Conservation (phyloP, 2,329 filamentous ascomycete genomes). For the Pseudocercospora cruenta region DNA sequence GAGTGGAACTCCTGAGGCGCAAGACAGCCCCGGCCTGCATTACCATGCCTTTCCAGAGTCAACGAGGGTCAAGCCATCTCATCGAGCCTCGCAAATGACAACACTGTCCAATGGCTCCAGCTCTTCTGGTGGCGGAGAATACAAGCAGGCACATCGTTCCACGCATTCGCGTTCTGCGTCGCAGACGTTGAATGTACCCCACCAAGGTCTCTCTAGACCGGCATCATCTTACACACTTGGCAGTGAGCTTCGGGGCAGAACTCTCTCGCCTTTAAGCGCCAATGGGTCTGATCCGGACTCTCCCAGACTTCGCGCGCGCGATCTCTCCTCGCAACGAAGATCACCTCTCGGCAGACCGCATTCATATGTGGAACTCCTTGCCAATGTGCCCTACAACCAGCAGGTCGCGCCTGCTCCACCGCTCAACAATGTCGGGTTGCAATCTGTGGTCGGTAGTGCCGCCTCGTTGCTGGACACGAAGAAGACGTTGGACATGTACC, state of each 20-base stretch:
- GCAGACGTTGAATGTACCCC: conserved; percentile 43
- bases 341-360: conserved; percentile 62
- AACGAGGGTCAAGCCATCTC: conserved; percentile 29
- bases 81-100: conserved; percentile 38
- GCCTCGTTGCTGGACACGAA: conserved; percentile 87
- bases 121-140: conserved; percentile 27
- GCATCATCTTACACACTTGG: conserved; percentile 74
- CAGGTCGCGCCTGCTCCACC: conserved; percentile 66
- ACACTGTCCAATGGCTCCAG: conserved; percentile 36
- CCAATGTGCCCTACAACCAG: conserved; percentile 74
- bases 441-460: conserved; percentile 80
- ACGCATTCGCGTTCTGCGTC: neutral
- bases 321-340: conserved; percentile 55
- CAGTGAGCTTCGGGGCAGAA: conserved; percentile 71
- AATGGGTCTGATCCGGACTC: conserved; percentile 44
- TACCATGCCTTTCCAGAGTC: conserved; percentile 53
- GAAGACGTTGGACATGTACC: conserved; percentile 97
- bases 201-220: conserved; percentile 57
- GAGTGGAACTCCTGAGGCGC: conserved; percentile 24
- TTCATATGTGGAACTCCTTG: conserved; percentile 66
- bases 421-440: conserved; percentile 80
- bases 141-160: conserved; percentile 14
- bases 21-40: conserved; percentile 50
- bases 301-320: conserved; percentile 49
- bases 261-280: conserved; percentile 57